Evolutionary conservation across 371 early-diverging fungal genomes (phyloP).

Genomic region (Mortierella sp.): DNA sequence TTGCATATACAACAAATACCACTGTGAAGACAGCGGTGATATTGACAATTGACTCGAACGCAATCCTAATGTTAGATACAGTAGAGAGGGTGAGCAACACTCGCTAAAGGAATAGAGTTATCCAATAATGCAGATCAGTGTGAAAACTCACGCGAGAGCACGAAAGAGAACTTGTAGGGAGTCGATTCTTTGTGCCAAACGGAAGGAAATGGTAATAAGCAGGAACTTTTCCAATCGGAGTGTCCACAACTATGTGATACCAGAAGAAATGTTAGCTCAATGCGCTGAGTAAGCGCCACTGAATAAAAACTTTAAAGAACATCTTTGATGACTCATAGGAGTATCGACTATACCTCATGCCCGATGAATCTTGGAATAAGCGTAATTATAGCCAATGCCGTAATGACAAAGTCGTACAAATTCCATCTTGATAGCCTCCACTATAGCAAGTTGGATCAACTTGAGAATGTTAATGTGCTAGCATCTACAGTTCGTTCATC

Average conservation of each 20-base stretch:
- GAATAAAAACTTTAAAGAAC: not conserved
- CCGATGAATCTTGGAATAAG: conserved; percentile 59
- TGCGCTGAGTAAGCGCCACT: not conserved
- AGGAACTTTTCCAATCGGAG: conserved; percentile 56
- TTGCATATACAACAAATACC: conserved; percentile 59
- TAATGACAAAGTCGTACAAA: conserved; percentile 60
- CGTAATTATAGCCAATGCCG: conserved; percentile 56
- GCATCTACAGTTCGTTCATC: no score
- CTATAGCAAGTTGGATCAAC: conserved; percentile 21
- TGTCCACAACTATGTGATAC: conserved; percentile 30
- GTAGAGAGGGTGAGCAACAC: not conserved
- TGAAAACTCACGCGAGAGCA: conserved; percentile 55
- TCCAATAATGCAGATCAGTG: not conserved
- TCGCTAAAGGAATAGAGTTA: not conserved
- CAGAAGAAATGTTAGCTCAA: not conserved
- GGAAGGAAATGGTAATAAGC: conserved; percentile 58
- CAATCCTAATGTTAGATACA: conserved; percentile 45
- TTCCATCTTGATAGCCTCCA: conserved; percentile 62
- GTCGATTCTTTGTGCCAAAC: conserved; percentile 61
- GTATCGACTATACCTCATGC: conserved; percentile 52
- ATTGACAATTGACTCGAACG: conserved; percentile 57
- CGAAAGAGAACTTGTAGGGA: conserved; percentile 60
- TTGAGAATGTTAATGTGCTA: not conserved
- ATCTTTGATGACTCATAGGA: no score
- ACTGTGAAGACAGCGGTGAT: conserved; percentile 59